Evolutionary conservation across 768 basidiomycete genomes (phyloP), one percentile per base, ranked within the genome.

Genomic region (Cystofilobasidium macerans): DNA sequence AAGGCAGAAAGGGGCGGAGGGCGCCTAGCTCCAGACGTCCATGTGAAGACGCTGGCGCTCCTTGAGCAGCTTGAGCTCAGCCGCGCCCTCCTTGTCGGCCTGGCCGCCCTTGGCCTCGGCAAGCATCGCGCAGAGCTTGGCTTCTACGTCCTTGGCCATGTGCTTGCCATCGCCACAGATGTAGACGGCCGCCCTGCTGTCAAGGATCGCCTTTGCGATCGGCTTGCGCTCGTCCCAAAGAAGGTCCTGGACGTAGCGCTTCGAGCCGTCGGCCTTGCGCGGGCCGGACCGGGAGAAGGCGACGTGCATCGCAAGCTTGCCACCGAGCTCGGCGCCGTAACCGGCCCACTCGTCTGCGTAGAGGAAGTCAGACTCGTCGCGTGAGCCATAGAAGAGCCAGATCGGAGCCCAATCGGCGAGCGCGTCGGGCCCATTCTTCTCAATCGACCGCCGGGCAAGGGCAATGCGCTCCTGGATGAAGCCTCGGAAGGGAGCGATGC

Each of bases 191-290:
- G 89, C 95, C 78, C 97, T 91, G 76, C 89, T 88, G 70, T 88
- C 88, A 69, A 95, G 80, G 71, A 99, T 89, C 22, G 88, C 86
- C 64, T 93, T 85, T 13, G 87, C 88, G 61, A 99, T 84, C 81
- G 75, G 85, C 85, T 64, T n/a, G n/a, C 85, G 81, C 74, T 90
- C 84, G 58, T 97, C 84, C 88, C 87, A 91, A 14, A 99, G 78
- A 65, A 97, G 79, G 77, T 99, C 91, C 78, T 99, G 95, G n/a
- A 99, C 95, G 78, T 99, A 99, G 73, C 94, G 89, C 81, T 98
- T 99, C 80, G 87, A 80, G 30, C 91, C 88, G 70, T 92, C 90
- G 7, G 88, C 83, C 76, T 87, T 89, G 26, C 73, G 67, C n/a
- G 84, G 84, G 32, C 74, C 75, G 24, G 69, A 63, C 36, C 76